Percentiles rank a stretch among this genome's conserved stretches.
Conservation (phyloP, 306 rosid genomes). For the Trifolium pratense region DNA sequence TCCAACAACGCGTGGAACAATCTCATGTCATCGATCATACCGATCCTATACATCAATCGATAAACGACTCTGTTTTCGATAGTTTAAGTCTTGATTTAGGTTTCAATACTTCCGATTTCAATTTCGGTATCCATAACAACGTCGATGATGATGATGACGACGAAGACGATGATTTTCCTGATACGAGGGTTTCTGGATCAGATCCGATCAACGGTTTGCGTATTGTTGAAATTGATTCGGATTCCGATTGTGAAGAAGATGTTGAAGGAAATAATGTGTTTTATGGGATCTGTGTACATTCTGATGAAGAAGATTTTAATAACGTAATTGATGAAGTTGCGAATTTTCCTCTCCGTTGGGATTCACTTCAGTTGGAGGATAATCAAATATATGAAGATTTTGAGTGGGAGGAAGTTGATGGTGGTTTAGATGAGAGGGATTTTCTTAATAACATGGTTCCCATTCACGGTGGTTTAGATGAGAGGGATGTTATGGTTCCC, state of each 20-base stretch:
- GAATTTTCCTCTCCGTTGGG: constrained; percentile 66
- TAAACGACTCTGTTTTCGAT: constrained; percentile 58
- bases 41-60: constrained; percentile 46
- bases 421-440: constrained; percentile 65
- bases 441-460: constrained; percentile 53
- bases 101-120: neutral
- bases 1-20: constrained; percentile 90
- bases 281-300: constrained; percentile 50
- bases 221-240: constrained; percentile 53
- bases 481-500: constrained; percentile 56
- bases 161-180: constrained; percentile 47
- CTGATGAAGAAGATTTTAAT: constrained; percentile 55
- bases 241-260: constrained; percentile 62
- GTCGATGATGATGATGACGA: constrained; percentile 43
- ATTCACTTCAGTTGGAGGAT: constrained; percentile 72
- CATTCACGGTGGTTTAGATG: constrained; percentile 54
- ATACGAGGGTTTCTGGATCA: constrained; percentile 51
- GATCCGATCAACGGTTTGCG: constrained; percentile 40
- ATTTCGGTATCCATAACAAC: neutral
- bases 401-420: constrained; percentile 92
- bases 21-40: constrained; percentile 51
- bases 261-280: constrained; percentile 50
- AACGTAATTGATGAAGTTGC: constrained; percentile 54
- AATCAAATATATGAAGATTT: constrained; percentile 63
- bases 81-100: constrained; percentile 54